Evolutionary conservation across 768 basidiomycete genomes (phyloP).

Genomic region (Megacollybia marginata): DNA sequence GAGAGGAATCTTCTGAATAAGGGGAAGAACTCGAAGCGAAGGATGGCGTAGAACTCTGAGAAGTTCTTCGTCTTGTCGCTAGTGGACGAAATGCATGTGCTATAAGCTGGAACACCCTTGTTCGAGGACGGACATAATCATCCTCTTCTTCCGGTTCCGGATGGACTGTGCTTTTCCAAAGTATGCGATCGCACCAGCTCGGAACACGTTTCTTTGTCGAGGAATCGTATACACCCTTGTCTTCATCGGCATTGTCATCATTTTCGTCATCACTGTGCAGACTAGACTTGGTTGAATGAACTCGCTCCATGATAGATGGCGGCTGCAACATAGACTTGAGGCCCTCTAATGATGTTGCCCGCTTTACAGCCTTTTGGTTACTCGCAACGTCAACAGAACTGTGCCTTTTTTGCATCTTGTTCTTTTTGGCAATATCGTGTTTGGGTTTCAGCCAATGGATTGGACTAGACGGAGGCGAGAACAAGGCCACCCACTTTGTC

Average conservation of each 20-base stretch:
- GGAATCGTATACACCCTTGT: constrained; percentile 70
- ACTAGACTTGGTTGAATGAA: constrained; percentile 29
- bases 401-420: background rate
- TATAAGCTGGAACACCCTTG: constrained; percentile 46
- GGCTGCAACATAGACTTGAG: constrained; percentile 11
- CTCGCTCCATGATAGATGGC: constrained; percentile 22
- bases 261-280: constrained; percentile 29
- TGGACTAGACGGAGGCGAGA: constrained; percentile 29
- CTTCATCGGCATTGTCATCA: constrained; percentile 27
- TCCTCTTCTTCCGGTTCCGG: constrained; percentile 37
- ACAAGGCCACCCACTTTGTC: constrained; percentile 42
- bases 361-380: background rate
- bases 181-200: constrained; percentile 83
- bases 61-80: constrained; percentile 30
- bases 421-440: constrained; percentile 1
- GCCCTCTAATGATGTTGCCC: constrained; percentile 9
- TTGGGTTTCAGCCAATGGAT: constrained; percentile 20
- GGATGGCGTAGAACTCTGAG: constrained; percentile 22
- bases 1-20: background rate
- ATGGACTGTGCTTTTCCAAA: constrained; percentile 70
- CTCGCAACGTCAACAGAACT: constrained; percentile 5
- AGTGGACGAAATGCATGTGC: constrained; percentile 45
- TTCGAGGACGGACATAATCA: constrained; percentile 30
- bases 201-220: constrained; percentile 79
- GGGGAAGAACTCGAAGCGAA: constrained; percentile 11